Conservation (phyloP, 345 rosid genomes). For the Mallotus nudiflorus region DNA sequence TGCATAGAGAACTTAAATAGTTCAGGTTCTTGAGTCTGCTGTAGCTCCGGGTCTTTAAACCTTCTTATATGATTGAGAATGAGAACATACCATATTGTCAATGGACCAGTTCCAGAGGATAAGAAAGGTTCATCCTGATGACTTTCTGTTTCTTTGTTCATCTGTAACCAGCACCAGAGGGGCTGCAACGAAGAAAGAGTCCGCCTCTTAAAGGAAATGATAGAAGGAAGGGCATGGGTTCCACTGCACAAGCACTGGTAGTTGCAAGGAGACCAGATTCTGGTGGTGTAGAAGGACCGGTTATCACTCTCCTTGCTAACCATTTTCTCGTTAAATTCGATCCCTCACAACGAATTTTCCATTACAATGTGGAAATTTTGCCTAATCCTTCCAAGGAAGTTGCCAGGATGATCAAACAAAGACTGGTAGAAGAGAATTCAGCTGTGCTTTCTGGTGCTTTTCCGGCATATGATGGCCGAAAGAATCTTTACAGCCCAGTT, state of each 20-base stretch:
- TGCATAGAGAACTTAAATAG: constrained; percentile 8
- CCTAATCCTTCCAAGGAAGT: constrained; percentile 80
- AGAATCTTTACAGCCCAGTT: constrained; percentile 78
- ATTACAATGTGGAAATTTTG: constrained; percentile 83
- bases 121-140: constrained; percentile 20
- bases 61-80: neutral
- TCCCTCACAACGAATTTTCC: constrained; percentile 68
- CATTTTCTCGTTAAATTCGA: constrained; percentile 86
- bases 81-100: constrained; percentile 1
- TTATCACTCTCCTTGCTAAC: constrained; percentile 80
- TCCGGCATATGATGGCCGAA: constrained; percentile 86
- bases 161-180: constrained; percentile 44
- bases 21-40: constrained; percentile 1
- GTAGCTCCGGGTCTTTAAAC: neutral
- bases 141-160: constrained; percentile 30
- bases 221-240: constrained; percentile 42
- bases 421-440: constrained; percentile 63
- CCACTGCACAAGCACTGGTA: constrained; percentile 41
- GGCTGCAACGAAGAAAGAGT: constrained; percentile 33
- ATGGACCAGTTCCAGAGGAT: neutral
- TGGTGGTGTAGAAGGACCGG: constrained; percentile 80
- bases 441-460: constrained; percentile 54
- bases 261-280: constrained; percentile 77
- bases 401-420: constrained; percentile 81
- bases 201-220: constrained; percentile 36